phyloP scores from a whole-genome alignment of 2,329 filamentous ascomycete species.

The Chrysoporthe cubensis region DNA sequence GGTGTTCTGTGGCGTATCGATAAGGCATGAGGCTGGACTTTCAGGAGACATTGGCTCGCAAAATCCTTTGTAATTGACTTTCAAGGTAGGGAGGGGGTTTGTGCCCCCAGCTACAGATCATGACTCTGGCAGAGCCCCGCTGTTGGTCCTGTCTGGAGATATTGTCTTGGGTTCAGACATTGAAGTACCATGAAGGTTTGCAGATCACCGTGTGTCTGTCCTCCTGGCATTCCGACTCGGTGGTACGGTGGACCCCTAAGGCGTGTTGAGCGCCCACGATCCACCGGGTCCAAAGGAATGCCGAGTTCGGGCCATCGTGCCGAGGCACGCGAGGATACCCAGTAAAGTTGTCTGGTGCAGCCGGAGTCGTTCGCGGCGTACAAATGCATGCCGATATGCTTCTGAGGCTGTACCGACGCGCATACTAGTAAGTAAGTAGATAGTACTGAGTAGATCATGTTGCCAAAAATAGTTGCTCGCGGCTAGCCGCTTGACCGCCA shows the following conservation, averaged over 20 bases:
- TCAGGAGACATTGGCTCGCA: neutral
- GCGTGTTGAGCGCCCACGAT: neutral
- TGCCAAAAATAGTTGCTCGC: slow-evolving; percentile 17
- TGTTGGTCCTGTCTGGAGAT: neutral
- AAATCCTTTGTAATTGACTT: neutral
- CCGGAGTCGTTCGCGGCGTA: too few species aligned
- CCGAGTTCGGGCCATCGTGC: neutral
- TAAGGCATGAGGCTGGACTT: slow-evolving; percentile 1
- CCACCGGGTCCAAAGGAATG: neutral
- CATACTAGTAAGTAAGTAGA: neutral
- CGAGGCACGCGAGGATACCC: neutral
- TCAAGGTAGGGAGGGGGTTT: neutral
- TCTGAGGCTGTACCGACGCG: neutral
- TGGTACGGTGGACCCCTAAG: neutral
- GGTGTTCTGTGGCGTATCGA: slow-evolving; percentile 12
- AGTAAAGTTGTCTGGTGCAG: too few species aligned
- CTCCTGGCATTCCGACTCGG: neutral
- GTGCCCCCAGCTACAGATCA: neutral
- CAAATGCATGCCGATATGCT: too few species aligned
- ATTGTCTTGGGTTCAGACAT: neutral
- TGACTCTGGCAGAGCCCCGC: neutral
- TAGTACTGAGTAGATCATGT: slow-evolving; percentile 8
- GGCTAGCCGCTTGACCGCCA: slow-evolving; percentile 1
- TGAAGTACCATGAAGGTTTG: neutral
- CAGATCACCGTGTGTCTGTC: neutral